Conservation (phyloP, 164 flowering plant genomes). For the grape (Vitis vinifera) region DNA sequence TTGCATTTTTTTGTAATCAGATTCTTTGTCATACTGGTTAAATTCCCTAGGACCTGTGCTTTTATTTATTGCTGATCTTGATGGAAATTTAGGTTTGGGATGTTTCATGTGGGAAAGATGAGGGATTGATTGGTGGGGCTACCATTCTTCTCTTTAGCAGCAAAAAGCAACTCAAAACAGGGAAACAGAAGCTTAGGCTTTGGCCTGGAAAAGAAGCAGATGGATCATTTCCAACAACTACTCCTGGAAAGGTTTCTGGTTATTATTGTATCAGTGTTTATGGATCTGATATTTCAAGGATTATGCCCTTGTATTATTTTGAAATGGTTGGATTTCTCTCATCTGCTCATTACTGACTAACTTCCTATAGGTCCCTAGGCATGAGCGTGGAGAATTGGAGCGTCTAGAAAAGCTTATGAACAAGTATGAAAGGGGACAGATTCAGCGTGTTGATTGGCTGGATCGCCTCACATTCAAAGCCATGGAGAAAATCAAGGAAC, state of each 20-base stretch:
- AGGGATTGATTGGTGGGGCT: slow-evolving; percentile 90
- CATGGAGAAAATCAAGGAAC: slow-evolving; percentile 81
- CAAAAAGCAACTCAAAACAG: slow-evolving; percentile 91
- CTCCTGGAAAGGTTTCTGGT: slow-evolving; percentile 88
- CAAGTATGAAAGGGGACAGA: slow-evolving; percentile 95
- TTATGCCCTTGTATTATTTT: neutral
- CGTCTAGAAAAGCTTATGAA: slow-evolving; percentile 88
- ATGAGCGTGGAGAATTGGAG: slow-evolving; percentile 94
- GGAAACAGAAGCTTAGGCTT: slow-evolving; percentile 93
- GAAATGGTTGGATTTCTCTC: neutral
- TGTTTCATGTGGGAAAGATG: slow-evolving; percentile 78
- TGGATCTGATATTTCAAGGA: neutral
- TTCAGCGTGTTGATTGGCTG: slow-evolving; percentile 92
- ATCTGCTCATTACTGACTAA: slow-evolving; percentile 4
- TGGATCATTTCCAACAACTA: slow-evolving; percentile 80
- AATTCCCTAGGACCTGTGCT: too few species aligned
- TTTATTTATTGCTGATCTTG: neutral
- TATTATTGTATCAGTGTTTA: neutral
- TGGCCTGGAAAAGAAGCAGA: slow-evolving; percentile 94
- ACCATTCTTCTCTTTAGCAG: slow-evolving; percentile 88
- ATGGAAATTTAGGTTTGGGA: slow-evolving; percentile 75
- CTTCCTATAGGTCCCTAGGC: slow-evolving; percentile 73
- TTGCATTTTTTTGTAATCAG: too few species aligned
- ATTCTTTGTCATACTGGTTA: too few species aligned
- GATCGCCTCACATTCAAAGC: slow-evolving; percentile 87